Conservation (phyloP, 148 eudicot species). For the Polygonum aviculare region DNA sequence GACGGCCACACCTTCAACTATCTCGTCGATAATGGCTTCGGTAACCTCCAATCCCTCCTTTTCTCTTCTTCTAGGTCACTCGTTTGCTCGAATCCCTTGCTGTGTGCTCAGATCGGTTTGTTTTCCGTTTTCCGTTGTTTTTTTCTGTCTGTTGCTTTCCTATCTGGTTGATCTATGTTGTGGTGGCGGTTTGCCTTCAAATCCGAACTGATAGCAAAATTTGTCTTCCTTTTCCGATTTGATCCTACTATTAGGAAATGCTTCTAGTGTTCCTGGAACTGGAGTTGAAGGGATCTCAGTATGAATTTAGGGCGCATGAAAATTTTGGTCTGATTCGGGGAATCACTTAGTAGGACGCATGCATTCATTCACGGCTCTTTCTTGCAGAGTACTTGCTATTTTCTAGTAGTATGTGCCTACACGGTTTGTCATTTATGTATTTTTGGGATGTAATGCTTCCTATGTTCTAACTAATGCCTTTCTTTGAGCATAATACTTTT, state of each 20-base stretch:
- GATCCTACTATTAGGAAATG: background rate
- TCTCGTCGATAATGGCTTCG: slow-evolving; percentile 39
- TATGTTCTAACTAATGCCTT: background rate
- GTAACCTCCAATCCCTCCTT: slow-evolving; percentile 10
- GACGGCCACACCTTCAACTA: slow-evolving; percentile 47
- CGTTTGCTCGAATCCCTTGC: background rate
- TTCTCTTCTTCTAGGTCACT: background rate
- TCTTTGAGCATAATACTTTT: background rate
- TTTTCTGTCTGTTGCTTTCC: background rate
- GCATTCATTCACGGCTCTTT: background rate
- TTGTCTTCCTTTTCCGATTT: background rate
- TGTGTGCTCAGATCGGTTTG: background rate
- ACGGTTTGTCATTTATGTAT: background rate
- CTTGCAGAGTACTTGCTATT: background rate
- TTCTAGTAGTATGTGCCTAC: background rate
- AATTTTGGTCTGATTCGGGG: background rate
- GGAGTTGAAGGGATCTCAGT: background rate
- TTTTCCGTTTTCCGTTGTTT: background rate
- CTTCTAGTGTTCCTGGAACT: background rate
- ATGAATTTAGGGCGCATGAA: background rate
- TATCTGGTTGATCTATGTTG: background rate
- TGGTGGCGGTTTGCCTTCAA: background rate
- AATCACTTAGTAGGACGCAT: background rate
- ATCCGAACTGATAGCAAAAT: background rate
- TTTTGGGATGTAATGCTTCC: background rate